Evolutionary conservation across 2,329 filamentous ascomycete genomes (phyloP), one percentile per base, ranked within the genome.

Genomic region (Exophiala dermatitidis): DNA sequence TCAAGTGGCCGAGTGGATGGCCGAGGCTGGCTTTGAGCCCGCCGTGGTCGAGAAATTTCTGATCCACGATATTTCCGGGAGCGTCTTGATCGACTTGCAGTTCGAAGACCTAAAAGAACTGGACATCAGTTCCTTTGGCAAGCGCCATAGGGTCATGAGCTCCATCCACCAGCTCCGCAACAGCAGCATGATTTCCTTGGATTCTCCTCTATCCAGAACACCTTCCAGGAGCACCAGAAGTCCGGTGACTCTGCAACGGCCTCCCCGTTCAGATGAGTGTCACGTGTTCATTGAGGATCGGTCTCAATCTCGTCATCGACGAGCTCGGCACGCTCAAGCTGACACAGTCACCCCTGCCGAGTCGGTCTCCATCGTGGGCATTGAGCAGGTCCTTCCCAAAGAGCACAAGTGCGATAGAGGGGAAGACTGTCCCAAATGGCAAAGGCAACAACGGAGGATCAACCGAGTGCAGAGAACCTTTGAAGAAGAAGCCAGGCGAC

Each of bases 31-130:
- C 62, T 83, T 95, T 66, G 90, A 95, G 67, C 73, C 82, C 48
- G 73, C 78, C 4, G 78, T 91, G 47, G 84, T 93, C 7, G 84
- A 94, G 64, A 88, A 86, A 62, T 96, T 98, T 65, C 79, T 90
- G 57, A 81, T 86, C 64, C 94, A 98, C 68, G 91, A 98, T 66
- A 96, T 98, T 68, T 89, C 85, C 29, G 91, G 91, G 9, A 78
- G 83, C 3, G 88, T 97, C 52, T 74, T 97, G 19, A 83, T 95
- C 48, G 90, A 91, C n/a, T 74, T 98, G 41, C 90, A 95, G 66
- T 90, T 91, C 62, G 89, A 95, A 59, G 90, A 84, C 56, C 69
- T 84, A 33, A 83, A 82, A 62, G 81, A 84, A 63, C 71, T 84
- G 8, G 79, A 78, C 47, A 83, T 84, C 43, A 69, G 72, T 43